phyloP scores from a whole-genome alignment of 306 rosid genomes.

The Amphicarpaea edgeworthii region DNA sequence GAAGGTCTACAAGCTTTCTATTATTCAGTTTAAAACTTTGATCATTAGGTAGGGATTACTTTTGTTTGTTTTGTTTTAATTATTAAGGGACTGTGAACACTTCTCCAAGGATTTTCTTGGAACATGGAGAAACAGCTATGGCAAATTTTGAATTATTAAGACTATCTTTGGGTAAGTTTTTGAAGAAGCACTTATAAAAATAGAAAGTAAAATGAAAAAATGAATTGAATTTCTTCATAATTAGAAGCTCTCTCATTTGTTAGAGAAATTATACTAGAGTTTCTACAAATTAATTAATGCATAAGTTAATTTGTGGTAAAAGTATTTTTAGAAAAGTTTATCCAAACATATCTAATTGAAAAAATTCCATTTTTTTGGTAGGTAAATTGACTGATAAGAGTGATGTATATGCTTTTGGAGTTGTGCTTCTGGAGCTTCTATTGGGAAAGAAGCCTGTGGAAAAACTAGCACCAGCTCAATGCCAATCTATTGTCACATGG shows the following conservation, averaged over 20 bases:
- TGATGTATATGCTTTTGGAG: constrained; percentile 95
- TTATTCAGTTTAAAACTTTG: constrained; percentile 32
- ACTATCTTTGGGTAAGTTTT: too few species aligned
- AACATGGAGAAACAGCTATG: constrained; percentile 2
- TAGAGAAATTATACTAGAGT: too few species aligned
- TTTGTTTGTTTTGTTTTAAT: neutral
- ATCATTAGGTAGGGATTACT: neutral
- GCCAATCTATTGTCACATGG: constrained; percentile 99
- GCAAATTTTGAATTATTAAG: constrained; percentile 12
- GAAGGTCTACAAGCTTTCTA: neutral
- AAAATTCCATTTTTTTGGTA: constrained; percentile 52
- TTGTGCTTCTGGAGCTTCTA: constrained; percentile 94
- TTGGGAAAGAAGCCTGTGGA: constrained; percentile 93
- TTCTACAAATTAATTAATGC: too few species aligned
- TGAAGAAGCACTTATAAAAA: too few species aligned
- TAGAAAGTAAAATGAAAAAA: too few species aligned
- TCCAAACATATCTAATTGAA: too few species aligned
- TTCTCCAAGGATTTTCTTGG: constrained; percentile 20
- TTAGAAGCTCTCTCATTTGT: too few species aligned
- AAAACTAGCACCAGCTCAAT: constrained; percentile 83
- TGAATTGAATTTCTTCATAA: too few species aligned
- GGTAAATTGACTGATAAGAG: constrained; percentile 98
- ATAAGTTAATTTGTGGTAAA: too few species aligned
- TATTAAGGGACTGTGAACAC: neutral
- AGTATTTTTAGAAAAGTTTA: too few species aligned